Evolutionary conservation across 176 grass and related monocot species (phyloP), one percentile per base, ranked within the genome.

Genomic region (Areca catechu): DNA sequence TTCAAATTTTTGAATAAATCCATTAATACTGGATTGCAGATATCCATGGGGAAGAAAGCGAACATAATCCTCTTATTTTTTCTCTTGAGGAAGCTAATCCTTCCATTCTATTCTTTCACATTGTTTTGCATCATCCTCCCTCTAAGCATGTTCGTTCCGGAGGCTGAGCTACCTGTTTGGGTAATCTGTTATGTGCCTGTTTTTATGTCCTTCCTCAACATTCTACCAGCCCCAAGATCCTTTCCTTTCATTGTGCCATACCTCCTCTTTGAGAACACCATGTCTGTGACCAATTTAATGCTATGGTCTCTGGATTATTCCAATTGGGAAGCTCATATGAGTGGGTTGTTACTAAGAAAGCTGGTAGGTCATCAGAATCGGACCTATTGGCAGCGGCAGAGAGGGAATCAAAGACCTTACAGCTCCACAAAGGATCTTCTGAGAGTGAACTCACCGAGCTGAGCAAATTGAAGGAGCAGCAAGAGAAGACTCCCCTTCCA

Each of bases 101-200:
- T 91, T 66, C 88, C 88, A 51, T 91, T 91, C 62, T 91, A 91
- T 69, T 91, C 88, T 16, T 91, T 91, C 75, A 86, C 82, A 71
- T 76, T 91, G 20, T 91, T 91, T 73, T 91, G 88, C 54, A 82
- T 91, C 23, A 86, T 91, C 67, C 72, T 86, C 54, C 88, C 88
- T 56, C 50, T 86, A 61, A 83, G 82, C 17, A 91, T 91, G 88
- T 91, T 91, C 4, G 72, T 91, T 61, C 88, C 88, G 2, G 88
- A 91, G 73, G 88, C 88, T 3, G 82, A 86, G 56, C 66, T 91
- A 20, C 73, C 82, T 66, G 62, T 83, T 56, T 91, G 82, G 88
- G 88, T 91, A 5, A 91, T 91, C 19, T 91, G 88, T 37, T 91
- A 91, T 28, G 73, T 91, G 57, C 88, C 88, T 0, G 79, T 91